Evolutionary conservation across 495 filamentous ascomycete genomes (phyloP).

Genomic region (Opeltia flavorubescens): DNA sequence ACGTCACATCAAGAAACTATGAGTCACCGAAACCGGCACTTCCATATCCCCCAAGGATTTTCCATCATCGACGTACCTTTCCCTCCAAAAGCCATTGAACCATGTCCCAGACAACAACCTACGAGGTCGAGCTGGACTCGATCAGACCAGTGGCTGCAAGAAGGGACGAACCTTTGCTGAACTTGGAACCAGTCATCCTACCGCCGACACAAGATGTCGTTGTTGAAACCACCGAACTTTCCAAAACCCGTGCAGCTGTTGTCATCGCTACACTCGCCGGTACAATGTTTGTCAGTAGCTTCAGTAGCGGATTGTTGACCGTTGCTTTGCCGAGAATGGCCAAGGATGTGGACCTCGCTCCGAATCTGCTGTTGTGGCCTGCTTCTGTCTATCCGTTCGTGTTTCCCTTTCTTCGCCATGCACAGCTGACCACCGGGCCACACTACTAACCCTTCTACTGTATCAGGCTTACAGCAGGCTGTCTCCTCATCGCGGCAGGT

Average conservation of each 20-base stretch:
- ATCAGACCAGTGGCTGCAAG: too few species aligned
- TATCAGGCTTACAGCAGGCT: constrained; percentile 19
- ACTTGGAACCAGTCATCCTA: neutral
- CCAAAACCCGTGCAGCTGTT: neutral
- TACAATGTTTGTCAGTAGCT: constrained; percentile 24
- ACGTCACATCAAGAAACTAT: too few species aligned
- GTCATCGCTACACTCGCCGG: constrained; percentile 19
- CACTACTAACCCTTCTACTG: too few species aligned
- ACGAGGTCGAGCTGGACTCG: too few species aligned
- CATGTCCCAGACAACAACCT: too few species aligned
- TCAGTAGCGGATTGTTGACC: constrained; percentile 29
- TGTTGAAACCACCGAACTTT: neutral
- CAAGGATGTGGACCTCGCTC: constrained; percentile 22
- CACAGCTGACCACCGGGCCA: neutral
- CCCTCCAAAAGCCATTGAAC: too few species aligned
- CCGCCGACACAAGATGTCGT: neutral
- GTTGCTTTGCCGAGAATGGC: constrained; percentile 35
- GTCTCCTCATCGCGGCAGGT: constrained; percentile 34
- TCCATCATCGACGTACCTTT: too few species aligned
- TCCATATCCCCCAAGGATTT: too few species aligned
- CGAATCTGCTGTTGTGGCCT: constrained; percentile 28
- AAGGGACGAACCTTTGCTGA: neutral
- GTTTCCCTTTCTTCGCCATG: neutral
- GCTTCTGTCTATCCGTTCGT: neutral
- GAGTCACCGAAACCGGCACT: too few species aligned